Conservation (phyloP, 2,329 filamentous ascomycete genomes). For the Hypoxylon sp. region DNA sequence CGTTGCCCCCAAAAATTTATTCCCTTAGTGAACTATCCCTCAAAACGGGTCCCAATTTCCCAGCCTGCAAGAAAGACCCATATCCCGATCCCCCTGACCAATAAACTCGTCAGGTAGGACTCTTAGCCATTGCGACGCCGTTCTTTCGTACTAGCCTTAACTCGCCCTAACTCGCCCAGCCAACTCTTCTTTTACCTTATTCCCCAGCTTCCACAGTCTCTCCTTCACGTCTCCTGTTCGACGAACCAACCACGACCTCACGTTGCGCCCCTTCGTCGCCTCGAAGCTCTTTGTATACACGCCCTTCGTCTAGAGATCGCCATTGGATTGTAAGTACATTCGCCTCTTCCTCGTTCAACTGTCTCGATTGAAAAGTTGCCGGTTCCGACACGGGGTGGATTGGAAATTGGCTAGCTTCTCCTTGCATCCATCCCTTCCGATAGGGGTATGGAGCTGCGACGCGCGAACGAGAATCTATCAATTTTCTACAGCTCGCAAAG, state of each 20-base stretch:
- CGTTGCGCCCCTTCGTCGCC: conserved; percentile 45
- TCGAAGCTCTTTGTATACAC: conserved; percentile 35
- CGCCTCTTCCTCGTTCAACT: conserved; percentile 15
- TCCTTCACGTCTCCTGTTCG: conserved; percentile 44
- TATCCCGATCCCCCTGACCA: conserved; percentile 44
- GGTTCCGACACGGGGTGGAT: conserved; percentile 32
- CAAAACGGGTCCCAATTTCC: conserved; percentile 51
- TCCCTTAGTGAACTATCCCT: conserved; percentile 39
- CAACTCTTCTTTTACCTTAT: conserved; percentile 40
- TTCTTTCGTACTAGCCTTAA: conserved; percentile 34
- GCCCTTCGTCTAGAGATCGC: conserved; percentile 39
- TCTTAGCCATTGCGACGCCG: conserved; percentile 42
- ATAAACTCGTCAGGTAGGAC: conserved; percentile 34
- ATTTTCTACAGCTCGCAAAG: conserved; percentile 20
- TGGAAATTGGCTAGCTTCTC: conserved; percentile 44
- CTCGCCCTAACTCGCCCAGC: no score
- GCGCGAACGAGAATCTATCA: conserved; percentile 33
- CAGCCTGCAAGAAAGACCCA: conserved; percentile 50
- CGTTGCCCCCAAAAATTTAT: conserved; percentile 34
- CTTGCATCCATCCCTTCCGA: conserved; percentile 44
- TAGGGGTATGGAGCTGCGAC: conserved; percentile 39
- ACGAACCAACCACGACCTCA: conserved; percentile 41
- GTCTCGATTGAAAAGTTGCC: conserved; percentile 33
- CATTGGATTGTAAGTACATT: conserved; percentile 47
- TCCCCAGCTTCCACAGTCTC: conserved; percentile 45